Evolutionary conservation across 805 yeast species (phyloP).

Genomic region (Cyberlindnera lachancei): DNA sequence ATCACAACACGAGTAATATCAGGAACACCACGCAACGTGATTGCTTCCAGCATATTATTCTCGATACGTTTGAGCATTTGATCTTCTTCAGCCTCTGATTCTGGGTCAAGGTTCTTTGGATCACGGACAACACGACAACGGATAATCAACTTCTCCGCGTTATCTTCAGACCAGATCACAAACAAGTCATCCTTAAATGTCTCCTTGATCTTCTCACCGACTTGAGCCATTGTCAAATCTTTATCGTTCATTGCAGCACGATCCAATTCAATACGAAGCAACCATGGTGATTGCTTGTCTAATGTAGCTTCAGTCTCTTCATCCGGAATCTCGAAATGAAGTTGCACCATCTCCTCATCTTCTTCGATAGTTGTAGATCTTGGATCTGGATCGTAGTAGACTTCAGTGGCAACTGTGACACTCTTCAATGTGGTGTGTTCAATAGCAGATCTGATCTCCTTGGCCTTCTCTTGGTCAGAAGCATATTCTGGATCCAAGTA

Average conservation of each 20-base stretch:
- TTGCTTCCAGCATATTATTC: conserved; percentile 91
- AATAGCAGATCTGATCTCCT: conserved; percentile 91
- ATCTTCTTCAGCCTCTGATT: conserved; percentile 93
- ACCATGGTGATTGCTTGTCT: conserved; percentile 97
- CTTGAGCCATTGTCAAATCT: conserved; percentile 96
- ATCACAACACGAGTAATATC: conserved; percentile 76
- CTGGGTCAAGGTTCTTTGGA: conserved; percentile 88
- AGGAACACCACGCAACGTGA: conserved; percentile 91
- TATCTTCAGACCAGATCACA: conserved; percentile 98
- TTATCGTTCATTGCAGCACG: conserved; percentile 99
- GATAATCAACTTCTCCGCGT: conserved; percentile 90
- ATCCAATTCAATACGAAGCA: conserved; percentile 90
- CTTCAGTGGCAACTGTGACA: conserved; percentile 96
- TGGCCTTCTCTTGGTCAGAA: conserved; percentile 86
- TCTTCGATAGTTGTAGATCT: conserved; percentile 93
- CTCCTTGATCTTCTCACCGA: conserved; percentile 89
- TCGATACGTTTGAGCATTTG: conserved; percentile 92
- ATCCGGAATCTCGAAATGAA: conserved; percentile 95
- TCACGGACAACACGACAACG: conserved; percentile 99
- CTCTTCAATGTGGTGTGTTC: conserved; percentile 93
- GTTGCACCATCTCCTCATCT: conserved; percentile 94
- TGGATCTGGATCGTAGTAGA: conserved; percentile 97
- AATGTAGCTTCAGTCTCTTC: conserved; percentile 92
- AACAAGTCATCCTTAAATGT: conserved; percentile 92
- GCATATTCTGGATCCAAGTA: conserved; percentile 77